Evolutionary conservation across 208 protist genomes (phyloP).

Genomic region (Leishmania major): DNA sequence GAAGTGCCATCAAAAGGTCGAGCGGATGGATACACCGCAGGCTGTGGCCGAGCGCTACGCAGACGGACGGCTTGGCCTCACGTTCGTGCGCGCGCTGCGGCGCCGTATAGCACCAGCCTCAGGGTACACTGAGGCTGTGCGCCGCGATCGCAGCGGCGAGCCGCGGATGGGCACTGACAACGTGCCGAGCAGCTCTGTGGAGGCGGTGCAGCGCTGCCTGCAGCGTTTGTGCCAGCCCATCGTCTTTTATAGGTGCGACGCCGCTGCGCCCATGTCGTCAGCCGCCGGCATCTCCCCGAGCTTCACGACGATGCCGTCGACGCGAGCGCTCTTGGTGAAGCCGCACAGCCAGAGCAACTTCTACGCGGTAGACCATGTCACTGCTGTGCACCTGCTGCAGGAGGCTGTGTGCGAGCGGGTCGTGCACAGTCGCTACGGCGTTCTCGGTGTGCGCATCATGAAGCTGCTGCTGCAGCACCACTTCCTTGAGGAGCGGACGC

Average conservation of each 20-base stretch:
- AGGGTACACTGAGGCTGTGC: conserved; percentile 15
- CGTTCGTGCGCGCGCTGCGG: conserved; percentile 40
- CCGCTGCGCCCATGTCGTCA: conserved; percentile 9
- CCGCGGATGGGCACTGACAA: not conserved
- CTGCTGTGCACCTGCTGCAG: conserved; percentile 49
- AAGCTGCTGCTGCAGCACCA: conserved; percentile 75
- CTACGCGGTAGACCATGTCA: conserved; percentile 26
- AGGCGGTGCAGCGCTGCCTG: conserved; percentile 28
- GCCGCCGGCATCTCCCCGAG: not conserved
- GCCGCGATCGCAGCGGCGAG: conserved; percentile 20
- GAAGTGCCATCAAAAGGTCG: not conserved
- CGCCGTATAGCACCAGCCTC: conserved; percentile 6
- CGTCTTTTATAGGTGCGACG: conserved; percentile 17
- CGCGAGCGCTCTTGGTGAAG: conserved; percentile 23
- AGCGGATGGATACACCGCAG: conserved; percentile 4
- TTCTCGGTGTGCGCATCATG: conserved; percentile 79
- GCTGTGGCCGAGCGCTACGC: conserved; percentile 27
- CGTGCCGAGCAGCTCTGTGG: conserved; percentile 11
- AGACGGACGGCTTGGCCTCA: conserved; percentile 28
- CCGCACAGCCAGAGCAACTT: conserved; percentile 18
- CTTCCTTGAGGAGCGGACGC: conserved; percentile 72
- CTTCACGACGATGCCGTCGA: not conserved
- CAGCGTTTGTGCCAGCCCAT: conserved; percentile 34
- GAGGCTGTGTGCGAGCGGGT: conserved; percentile 64
- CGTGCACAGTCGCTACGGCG: conserved; percentile 74